Evolutionary conservation across 441 rosid species (phyloP).

Genomic region (Daphne laureola): DNA sequence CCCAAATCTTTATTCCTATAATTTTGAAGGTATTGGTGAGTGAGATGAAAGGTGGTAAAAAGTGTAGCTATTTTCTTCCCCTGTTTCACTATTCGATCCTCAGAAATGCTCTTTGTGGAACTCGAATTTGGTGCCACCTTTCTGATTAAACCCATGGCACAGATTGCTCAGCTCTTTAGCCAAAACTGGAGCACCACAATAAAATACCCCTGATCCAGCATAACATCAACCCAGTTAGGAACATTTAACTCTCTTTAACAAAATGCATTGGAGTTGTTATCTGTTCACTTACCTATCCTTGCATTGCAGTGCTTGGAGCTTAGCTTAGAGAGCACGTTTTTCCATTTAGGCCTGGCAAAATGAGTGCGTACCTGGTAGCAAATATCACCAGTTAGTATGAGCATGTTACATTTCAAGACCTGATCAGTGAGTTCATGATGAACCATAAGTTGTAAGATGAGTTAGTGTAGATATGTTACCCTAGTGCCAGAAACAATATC

Average conservation of each 20-base stretch:
- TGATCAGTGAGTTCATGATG: too few relatives aligned
- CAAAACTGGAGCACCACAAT: slow-evolving; percentile 63
- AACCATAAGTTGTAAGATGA: too few relatives aligned
- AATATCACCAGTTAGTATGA: not conserved
- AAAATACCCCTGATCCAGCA: slow-evolving; percentile 45
- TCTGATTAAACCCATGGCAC: slow-evolving; percentile 61
- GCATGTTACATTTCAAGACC: not conserved
- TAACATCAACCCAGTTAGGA: not conserved
- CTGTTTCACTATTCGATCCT: slow-evolving; percentile 3
- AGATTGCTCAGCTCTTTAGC: slow-evolving; percentile 61
- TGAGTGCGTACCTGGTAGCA: slow-evolving; percentile 53
- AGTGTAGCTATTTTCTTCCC: slow-evolving; percentile 4
- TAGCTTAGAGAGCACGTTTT: slow-evolving; percentile 48
- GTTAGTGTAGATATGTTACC: slow-evolving; percentile 16
- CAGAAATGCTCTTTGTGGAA: slow-evolving; percentile 73
- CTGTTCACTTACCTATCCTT: slow-evolving; percentile 42
- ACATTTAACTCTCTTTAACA: slow-evolving; percentile 10
- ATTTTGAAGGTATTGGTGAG: slow-evolving; percentile 4
- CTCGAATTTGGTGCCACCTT: slow-evolving; percentile 60
- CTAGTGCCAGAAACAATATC: slow-evolving; percentile 67
- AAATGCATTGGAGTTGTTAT: not conserved
- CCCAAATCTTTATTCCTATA: slow-evolving; percentile 6
- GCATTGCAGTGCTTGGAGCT: slow-evolving; percentile 60
- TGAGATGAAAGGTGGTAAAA: not conserved
- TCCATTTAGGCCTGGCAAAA: slow-evolving; percentile 75